A percentile compares a stretch with the other conserved stretches of the same genome.
These are phyloP conservation scores for Hypoxylon sp. DNA, from an alignment of 2,329 filamentous ascomycete genomes.

Conservation along the genomic window DNA sequence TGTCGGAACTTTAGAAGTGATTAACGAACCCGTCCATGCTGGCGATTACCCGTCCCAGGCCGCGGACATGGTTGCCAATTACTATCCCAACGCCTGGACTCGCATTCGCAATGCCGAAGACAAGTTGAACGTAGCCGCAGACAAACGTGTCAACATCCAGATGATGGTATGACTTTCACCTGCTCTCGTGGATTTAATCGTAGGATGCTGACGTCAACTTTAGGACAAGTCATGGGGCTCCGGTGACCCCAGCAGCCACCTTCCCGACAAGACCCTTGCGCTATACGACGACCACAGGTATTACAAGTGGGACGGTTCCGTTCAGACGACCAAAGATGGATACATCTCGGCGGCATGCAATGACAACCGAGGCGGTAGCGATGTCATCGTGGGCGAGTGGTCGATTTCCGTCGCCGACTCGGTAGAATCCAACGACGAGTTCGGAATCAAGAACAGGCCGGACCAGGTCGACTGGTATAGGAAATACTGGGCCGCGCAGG, in stretches of 20 bases:
- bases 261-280: constrained; percentile 58
- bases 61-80: constrained; percentile 57
- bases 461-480: constrained; percentile 66
- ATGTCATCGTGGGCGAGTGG: constrained; percentile 72
- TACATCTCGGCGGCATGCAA: constrained; percentile 67
- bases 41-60: constrained; percentile 50
- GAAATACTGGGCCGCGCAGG: constrained; percentile 71
- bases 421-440: constrained; percentile 62
- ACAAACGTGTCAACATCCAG: constrained; percentile 63
- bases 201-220: constrained; percentile 7
- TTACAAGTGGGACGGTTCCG: constrained; percentile 62
- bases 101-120: constrained; percentile 63
- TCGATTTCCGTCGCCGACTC: constrained; percentile 66
- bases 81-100: constrained; percentile 62
- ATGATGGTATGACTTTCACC: constrained; percentile 47
- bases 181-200: background rate
- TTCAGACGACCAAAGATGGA: constrained; percentile 61
- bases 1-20: constrained; percentile 66
- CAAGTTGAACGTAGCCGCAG: constrained; percentile 55
- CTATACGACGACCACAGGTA: constrained; percentile 53
- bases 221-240: constrained; percentile 63
- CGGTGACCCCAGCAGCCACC: constrained; percentile 61
- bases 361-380: constrained; percentile 58
- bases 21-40: constrained; percentile 64
- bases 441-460: constrained; percentile 53